Evolutionary conservation across 495 filamentous ascomycete species (phyloP), one percentile per base, ranked within the genome.

Genomic region (Neurospora sp.): DNA sequence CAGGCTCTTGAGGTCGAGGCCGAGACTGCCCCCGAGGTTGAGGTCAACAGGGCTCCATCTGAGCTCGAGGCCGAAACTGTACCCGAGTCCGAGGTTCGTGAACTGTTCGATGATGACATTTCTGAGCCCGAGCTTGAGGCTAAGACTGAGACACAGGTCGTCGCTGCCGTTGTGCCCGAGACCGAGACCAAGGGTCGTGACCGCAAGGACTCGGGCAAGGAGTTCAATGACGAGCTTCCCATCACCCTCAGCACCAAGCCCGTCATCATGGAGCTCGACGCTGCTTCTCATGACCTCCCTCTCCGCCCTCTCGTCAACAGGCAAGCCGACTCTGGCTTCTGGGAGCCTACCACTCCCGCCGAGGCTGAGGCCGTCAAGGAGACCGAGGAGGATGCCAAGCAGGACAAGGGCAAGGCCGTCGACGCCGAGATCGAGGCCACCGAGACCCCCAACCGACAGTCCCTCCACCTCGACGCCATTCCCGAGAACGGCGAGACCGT

Each of bases 301-400:
- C 69, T 14, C 73, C 73, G 5, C 68, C 71, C 39, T 22, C 75
- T 39, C 48, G 35, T 76, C 3, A 59, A 77, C 9, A 46, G 79
- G n/a, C 74, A 79, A 22, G 77, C 74, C n/a, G 79, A 80, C 68
- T 80, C 79, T 12, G 79, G 79, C 4, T 80, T 80, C 73, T 80
- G 79, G 79, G 78, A 80, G 27, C 71, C 71, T 16, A 70, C 69
- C 1, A 65, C 53, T 65, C 74, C 77, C 27, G 31, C 71, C 22
- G 76, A 77, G 37, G 38, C 70, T 6, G 76, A 78, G 46, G 39
- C 44, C 40, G 22, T 71, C 14, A 76, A 74, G 71, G 70, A 74
- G 35, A 35, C 69, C 5, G 53, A 68, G 3, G 72, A 35, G 31
- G 68, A 68, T 10, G n/a, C 11, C 48, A 68, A 77, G 46, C 46